These are phyloP conservation scores for Hymenoscyphus scutula DNA, from an alignment of 2,329 filamentous ascomycete species.

Conservation along the genomic window DNA sequence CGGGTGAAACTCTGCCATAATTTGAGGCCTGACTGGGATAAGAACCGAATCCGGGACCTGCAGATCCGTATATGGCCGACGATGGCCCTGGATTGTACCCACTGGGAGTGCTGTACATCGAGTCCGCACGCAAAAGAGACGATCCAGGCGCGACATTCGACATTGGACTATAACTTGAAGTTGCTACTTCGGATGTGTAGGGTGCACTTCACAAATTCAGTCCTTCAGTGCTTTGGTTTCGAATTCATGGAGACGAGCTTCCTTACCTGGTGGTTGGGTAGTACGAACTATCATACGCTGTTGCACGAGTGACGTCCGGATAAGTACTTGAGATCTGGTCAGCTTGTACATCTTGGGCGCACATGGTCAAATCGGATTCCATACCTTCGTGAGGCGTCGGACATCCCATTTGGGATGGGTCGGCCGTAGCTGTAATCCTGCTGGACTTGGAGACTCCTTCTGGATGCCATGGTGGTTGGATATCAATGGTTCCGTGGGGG, in stretches of 20 bases:
- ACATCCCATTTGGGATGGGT: slow-evolving; percentile 26
- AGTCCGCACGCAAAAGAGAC: slow-evolving; percentile 29
- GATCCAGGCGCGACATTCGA: slow-evolving; percentile 21
- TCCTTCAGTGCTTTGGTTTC: slow-evolving; percentile 30
- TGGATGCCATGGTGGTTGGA: slow-evolving; percentile 34
- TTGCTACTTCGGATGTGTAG: slow-evolving; percentile 29
- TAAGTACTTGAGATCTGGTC: slow-evolving; percentile 31
- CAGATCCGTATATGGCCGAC: slow-evolving; percentile 33
- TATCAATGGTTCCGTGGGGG: slow-evolving; percentile 17
- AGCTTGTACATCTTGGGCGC: slow-evolving; percentile 24
- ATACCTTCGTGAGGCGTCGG: slow-evolving; percentile 36
- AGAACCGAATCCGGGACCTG: slow-evolving; percentile 32
- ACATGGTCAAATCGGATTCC: slow-evolving; percentile 17
- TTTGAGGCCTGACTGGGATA: slow-evolving; percentile 31
- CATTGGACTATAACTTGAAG: slow-evolving; percentile 32
- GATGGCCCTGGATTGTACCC: slow-evolving; percentile 33
- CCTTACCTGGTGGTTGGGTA: slow-evolving; percentile 36
- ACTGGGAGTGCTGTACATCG: slow-evolving; percentile 31
- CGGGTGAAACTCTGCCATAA: slow-evolving; percentile 36
- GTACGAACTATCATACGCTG: slow-evolving; percentile 29
- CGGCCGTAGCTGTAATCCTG: slow-evolving; percentile 34
- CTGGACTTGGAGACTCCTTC: slow-evolving; percentile 35
- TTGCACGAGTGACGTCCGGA: slow-evolving; percentile 25
- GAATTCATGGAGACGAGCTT: slow-evolving; percentile 17
- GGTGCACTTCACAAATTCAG: slow-evolving; percentile 28